Percentiles rank a stretch among this genome's conserved stretches.
Evolutionary conservation across 805 yeast genomes (phyloP).

Genomic region (Candida anglica): DNA sequence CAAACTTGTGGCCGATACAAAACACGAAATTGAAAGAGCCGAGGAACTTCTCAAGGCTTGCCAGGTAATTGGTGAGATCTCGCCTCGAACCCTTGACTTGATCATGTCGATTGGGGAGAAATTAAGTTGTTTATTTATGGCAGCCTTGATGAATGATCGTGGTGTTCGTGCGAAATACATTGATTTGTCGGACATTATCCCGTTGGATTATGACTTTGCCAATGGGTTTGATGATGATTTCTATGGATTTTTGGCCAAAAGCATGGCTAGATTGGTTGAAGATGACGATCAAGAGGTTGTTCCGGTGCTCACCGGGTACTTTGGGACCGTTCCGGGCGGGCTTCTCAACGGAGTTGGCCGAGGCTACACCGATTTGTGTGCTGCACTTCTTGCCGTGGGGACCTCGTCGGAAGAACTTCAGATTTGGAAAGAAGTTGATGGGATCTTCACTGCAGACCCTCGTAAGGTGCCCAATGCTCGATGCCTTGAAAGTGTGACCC

Average conservation of each 20-base stretch:
- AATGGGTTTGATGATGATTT: slow-evolving; percentile 65
- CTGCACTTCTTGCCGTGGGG: slow-evolving; percentile 94
- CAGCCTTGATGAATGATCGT: slow-evolving; percentile 76
- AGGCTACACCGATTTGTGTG: slow-evolving; percentile 97
- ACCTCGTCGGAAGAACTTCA: slow-evolving; percentile 88
- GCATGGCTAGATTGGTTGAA: slow-evolving; percentile 48
- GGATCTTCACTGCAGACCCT: slow-evolving; percentile 98
- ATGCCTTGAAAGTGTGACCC: slow-evolving; percentile 82
- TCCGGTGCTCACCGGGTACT: slow-evolving; percentile 95
- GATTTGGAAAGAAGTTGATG: slow-evolving; percentile 99
- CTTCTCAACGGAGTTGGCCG: slow-evolving; percentile 89
- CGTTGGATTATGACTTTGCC: slow-evolving; percentile 52
- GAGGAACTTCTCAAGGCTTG: slow-evolving; percentile 78
- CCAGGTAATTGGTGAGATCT: slow-evolving; percentile 85
- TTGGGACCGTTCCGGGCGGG: slow-evolving; percentile 96
- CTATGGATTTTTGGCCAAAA: slow-evolving; percentile 51
- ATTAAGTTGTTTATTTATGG: slow-evolving; percentile 83
- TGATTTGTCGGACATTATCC: slow-evolving; percentile 72
- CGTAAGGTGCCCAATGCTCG: slow-evolving; percentile 90
- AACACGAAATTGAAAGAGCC: slow-evolving; percentile 63
- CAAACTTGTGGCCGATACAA: slow-evolving; percentile 55
- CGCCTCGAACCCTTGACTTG: slow-evolving; percentile 80
- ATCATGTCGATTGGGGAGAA: slow-evolving; percentile 95
- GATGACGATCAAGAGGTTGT: slow-evolving; percentile 44
- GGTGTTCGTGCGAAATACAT: slow-evolving; percentile 77